Conservation (phyloP, 352 stramenopile species). For the Globisporangium paddicum region DNA sequence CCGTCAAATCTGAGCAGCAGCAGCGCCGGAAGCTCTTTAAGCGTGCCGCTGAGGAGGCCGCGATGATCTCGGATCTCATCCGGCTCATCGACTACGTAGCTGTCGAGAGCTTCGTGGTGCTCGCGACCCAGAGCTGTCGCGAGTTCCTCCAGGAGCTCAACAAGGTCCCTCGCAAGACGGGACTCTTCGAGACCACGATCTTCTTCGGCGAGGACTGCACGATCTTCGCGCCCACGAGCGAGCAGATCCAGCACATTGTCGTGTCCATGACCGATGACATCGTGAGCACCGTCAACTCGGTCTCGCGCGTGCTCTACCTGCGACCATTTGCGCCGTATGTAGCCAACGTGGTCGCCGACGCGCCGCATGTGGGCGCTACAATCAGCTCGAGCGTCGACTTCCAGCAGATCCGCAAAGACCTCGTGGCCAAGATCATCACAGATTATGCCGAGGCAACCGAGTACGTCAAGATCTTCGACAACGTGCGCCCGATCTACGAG, state of each 20-base stretch:
- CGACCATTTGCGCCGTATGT: constrained; percentile 82
- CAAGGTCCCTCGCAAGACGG: constrained; percentile 82
- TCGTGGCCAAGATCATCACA: constrained; percentile 80
- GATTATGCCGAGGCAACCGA: constrained; percentile 87
- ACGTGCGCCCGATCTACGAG: constrained; percentile 89
- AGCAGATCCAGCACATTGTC: constrained; percentile 89
- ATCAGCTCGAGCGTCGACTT: constrained; percentile 76
- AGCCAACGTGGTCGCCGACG: constrained; percentile 56
- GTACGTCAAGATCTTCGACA: constrained; percentile 92
- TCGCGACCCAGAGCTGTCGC: constrained; percentile 79
- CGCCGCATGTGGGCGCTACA: constrained; percentile 71
- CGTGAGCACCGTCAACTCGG: constrained; percentile 84
- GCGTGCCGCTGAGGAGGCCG: constrained; percentile 81
- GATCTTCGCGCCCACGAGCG: constrained; percentile 81
- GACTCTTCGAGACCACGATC: constrained; percentile 93
- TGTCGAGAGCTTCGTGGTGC: constrained; percentile 87
- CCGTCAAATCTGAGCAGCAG: constrained; percentile 88
- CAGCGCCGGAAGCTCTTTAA: constrained; percentile 79
- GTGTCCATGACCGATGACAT: constrained; percentile 88
- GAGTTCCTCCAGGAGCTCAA: constrained; percentile 89
- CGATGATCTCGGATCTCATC: constrained; percentile 92
- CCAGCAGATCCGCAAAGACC: constrained; percentile 57
- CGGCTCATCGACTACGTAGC: constrained; percentile 91
- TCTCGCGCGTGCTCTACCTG: constrained; percentile 87
- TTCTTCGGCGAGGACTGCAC: constrained; percentile 81